A percentile compares a stretch with the other conserved stretches of the same genome.
These are phyloP conservation scores for Haplosporangium sp. DNA, from an alignment of 371 early-diverging fungal species.

Conservation along the genomic window DNA sequence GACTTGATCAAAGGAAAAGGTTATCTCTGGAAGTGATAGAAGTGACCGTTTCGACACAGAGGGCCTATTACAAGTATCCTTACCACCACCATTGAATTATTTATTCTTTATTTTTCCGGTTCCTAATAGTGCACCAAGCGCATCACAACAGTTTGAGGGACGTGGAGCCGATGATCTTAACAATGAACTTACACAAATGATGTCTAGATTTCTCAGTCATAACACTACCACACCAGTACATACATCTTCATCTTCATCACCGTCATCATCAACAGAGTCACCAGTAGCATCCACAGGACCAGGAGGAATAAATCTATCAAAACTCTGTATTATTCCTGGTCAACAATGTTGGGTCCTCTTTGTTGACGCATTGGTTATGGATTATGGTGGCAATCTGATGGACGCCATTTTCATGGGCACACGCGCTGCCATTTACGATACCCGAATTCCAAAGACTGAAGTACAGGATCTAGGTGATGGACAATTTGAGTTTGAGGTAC, in stretches of 20 bases:
- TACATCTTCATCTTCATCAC: slow-evolving; percentile 1
- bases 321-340: slow-evolving; percentile 91
- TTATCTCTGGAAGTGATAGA: too few relatives aligned
- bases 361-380: slow-evolving; percentile 93
- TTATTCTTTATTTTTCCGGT: background rate
- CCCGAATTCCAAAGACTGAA: slow-evolving; percentile 85
- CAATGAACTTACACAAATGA: slow-evolving; percentile 81
- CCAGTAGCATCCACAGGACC: slow-evolving; percentile 52
- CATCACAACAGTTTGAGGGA: slow-evolving; percentile 84
- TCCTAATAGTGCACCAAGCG: slow-evolving; percentile 75
- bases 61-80: background rate
- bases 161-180: slow-evolving; percentile 87
- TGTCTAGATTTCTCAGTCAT: slow-evolving; percentile 84
- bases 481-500: slow-evolving; percentile 88
- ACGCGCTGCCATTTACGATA: slow-evolving; percentile 87
- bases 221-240: background rate
- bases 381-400: slow-evolving; percentile 87
- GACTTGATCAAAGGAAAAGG: background rate
- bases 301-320: slow-evolving; percentile 85
- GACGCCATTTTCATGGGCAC: slow-evolving; percentile 88
- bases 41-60: too few relatives aligned
- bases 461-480: slow-evolving; percentile 80
- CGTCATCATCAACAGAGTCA: slow-evolving; percentile 17
- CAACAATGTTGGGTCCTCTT: slow-evolving; percentile 91
- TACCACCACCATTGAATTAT: too few relatives aligned